Evolutionary conservation across 2,329 filamentous ascomycete species (phyloP).

Genomic region (Phaeoacremonium minimum): DNA sequence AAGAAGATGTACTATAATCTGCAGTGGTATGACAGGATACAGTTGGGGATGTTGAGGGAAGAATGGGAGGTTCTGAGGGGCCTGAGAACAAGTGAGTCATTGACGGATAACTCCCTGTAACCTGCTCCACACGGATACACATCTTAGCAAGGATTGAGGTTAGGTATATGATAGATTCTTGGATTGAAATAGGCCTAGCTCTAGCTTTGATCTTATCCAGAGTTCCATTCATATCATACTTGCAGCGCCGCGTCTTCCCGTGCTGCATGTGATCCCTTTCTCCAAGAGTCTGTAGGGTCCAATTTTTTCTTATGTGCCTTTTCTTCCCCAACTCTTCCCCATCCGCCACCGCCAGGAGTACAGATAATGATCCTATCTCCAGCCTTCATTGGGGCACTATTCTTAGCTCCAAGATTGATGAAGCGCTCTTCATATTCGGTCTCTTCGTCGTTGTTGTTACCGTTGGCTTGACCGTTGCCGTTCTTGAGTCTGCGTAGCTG

Average conservation of each 20-base stretch:
- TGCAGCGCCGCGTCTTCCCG: conserved; percentile 57
- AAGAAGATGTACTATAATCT: conserved; percentile 27
- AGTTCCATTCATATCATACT: too few species aligned
- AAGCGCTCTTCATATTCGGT: conserved; percentile 52
- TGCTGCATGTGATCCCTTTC: conserved; percentile 51
- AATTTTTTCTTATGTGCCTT: conserved; percentile 41
- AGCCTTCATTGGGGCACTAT: conserved; percentile 69
- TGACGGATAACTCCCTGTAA: too few species aligned
- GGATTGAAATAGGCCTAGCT: too few species aligned
- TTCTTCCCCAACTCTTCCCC: conserved; percentile 58
- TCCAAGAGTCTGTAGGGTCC: conserved; percentile 54
- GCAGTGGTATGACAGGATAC: conserved; percentile 14
- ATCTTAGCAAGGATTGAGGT: too few species aligned
- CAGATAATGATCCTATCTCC: conserved; percentile 75
- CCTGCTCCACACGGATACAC: too few species aligned
- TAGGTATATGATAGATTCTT: too few species aligned
- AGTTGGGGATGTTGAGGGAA: conserved; percentile 17
- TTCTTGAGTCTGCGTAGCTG: conserved; percentile 32
- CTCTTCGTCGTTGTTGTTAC: conserved; percentile 18
- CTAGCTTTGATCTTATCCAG: too few species aligned
- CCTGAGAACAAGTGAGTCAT: too few species aligned
- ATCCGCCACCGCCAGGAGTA: conserved; percentile 77
- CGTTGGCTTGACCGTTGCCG: conserved; percentile 12
- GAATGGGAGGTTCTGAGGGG: conserved; percentile 19
- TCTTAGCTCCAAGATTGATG: conserved; percentile 76